These are phyloP conservation scores for Exophiala xenobiotica DNA, from an alignment of 2,329 filamentous ascomycete species.

Conservation along the genomic window DNA sequence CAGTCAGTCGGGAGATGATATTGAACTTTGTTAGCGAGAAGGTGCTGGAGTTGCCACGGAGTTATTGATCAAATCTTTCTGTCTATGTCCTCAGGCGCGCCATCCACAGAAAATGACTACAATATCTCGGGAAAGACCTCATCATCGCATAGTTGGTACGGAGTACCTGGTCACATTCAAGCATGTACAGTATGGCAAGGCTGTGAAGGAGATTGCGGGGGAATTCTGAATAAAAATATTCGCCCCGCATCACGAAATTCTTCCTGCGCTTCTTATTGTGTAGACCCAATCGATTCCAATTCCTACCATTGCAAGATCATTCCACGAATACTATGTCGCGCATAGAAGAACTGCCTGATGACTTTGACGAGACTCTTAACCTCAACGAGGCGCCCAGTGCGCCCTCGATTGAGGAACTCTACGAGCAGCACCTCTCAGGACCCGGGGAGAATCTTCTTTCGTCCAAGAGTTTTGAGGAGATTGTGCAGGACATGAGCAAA, in stretches of 20 bases:
- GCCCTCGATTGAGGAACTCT: constrained; percentile 29
- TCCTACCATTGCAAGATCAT: no score
- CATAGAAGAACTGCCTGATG: constrained; percentile 52
- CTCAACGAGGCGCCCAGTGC: constrained; percentile 38
- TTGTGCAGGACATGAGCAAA: constrained; percentile 65
- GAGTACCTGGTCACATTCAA: no score
- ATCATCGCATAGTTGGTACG: no score
- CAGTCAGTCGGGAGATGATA: constrained; percentile 56
- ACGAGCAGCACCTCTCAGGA: constrained; percentile 24
- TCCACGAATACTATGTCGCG: constrained; percentile 37
- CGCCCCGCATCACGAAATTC: no score
- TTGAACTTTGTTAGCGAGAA: constrained; percentile 48
- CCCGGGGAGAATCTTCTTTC: constrained; percentile 35
- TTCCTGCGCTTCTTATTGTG: no score
- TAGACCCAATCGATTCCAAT: no score
- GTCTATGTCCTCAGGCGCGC: no score
- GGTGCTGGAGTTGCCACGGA: constrained; percentile 44
- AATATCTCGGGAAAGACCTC: no score
- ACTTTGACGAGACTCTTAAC: constrained; percentile 49
- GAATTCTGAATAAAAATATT: no score
- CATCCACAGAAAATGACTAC: no score
- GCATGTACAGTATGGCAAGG: no score
- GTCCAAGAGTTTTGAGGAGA: constrained; percentile 49
- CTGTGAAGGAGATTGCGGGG: no score
- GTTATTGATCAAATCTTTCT: constrained; percentile 43